Percentiles rank a stretch among this genome's conserved stretches.
phyloP scores from a whole-genome alignment of 768 basidiomycete genomes.

The Cantharellus cinnabarinus region DNA sequence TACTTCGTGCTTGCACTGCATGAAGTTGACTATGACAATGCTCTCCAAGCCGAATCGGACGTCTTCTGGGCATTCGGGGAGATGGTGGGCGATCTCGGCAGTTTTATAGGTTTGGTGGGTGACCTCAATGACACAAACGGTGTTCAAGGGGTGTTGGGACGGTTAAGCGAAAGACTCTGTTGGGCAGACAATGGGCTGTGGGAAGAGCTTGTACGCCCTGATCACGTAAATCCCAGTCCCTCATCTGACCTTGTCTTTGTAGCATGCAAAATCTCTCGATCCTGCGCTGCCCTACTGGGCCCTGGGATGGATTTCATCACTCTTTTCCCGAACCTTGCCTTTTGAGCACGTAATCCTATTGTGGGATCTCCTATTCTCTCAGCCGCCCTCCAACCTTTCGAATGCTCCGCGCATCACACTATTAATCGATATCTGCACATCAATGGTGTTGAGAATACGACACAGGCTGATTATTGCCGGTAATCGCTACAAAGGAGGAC shows the following conservation, averaged over 20 bases:
- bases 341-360: constrained; percentile 2
- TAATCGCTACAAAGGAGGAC: constrained; percentile 5
- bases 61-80: constrained; percentile 11
- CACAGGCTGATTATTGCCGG: constrained; percentile 4
- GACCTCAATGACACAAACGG: constrained; percentile 5
- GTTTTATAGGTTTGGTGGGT: constrained; percentile 8
- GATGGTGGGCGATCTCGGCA: constrained; percentile 10
- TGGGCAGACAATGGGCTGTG: constrained; percentile 12
- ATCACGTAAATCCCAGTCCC: neutral
- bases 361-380: constrained; percentile 9
- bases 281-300: constrained; percentile 10
- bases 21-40: constrained; percentile 5
- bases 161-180: constrained; percentile 9
- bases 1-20: constrained; percentile 8
- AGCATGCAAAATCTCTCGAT: constrained; percentile 10
- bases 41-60: constrained; percentile 9
- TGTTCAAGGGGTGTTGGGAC: constrained; percentile 8
- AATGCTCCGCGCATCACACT: constrained; percentile 5
- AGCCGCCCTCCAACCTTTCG: constrained; percentile 5
- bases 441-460: constrained; percentile 6
- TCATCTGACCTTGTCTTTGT: neutral
- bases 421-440: constrained; percentile 7
- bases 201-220: constrained; percentile 7
- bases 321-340: constrained; percentile 11
- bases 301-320: constrained; percentile 10